Percentiles rank a stretch among this genome's conserved stretches.
These are phyloP conservation scores for Pontederia paniculata DNA, from an alignment of 176 grass and related monocot species.

Conservation along the genomic window DNA sequence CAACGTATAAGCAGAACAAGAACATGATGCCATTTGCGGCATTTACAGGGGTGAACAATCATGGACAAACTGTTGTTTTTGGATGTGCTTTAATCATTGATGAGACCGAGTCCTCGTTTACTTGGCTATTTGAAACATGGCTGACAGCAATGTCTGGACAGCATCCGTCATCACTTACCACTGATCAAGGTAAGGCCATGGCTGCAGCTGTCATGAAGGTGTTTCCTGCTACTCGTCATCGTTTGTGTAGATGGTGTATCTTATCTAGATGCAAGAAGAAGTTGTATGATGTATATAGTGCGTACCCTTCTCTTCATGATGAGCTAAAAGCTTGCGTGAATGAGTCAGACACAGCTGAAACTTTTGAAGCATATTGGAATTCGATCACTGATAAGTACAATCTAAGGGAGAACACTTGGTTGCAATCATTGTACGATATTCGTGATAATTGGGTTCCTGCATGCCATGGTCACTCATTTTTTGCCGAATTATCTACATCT, in stretches of 20 bases:
- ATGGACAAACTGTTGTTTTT: conserved; percentile 68
- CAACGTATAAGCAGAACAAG: conserved; percentile 52
- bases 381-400: conserved; percentile 73
- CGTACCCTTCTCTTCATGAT: conserved; percentile 50
- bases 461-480: conserved; percentile 58
- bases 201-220: conserved; percentile 47
- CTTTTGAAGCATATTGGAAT: conserved; percentile 69
- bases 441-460: conserved; percentile 83
- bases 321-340: conserved; percentile 73
- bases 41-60: conserved; percentile 78
- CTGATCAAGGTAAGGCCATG: conserved; percentile 67
- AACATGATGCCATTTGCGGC: conserved; percentile 70
- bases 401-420: conserved; percentile 60
- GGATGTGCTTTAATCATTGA: conserved; percentile 82
- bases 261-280: conserved; percentile 89
- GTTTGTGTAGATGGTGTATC: conserved; percentile 85
- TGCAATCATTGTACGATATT: conserved; percentile 50
- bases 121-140: conserved; percentile 83
- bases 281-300: conserved; percentile 54
- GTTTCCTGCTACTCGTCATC: conserved; percentile 75
- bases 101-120: conserved; percentile 51
- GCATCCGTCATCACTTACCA: conserved; percentile 60
- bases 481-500: conserved; percentile 58
- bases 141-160: conserved; percentile 59
- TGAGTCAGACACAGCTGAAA: conserved; percentile 34